These are phyloP conservation scores for Vanrija sp. DNA, from an alignment of 1,284 basidiomycete species.

Conservation along the genomic window DNA sequence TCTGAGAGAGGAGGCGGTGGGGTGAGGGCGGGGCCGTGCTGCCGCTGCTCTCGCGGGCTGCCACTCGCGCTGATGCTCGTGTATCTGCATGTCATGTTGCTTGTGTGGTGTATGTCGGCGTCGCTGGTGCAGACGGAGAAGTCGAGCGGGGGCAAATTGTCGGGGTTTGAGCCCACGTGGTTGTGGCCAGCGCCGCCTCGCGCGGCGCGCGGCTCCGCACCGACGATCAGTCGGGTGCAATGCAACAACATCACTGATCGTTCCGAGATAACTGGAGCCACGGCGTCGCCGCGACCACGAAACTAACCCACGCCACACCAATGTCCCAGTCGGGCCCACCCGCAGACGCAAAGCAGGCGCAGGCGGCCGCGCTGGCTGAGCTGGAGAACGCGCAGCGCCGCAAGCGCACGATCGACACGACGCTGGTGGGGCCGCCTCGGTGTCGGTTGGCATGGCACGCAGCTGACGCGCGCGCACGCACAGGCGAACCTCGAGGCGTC, in stretches of 20 bases:
- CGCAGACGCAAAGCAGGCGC: slow-evolving; percentile 47
- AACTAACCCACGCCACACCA: not conserved
- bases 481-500: slow-evolving; percentile 51
- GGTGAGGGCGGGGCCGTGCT: too few species aligned
- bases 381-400: slow-evolving; percentile 39
- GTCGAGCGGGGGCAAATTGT: too few species aligned
- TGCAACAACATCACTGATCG: not conserved
- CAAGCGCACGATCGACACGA: slow-evolving; percentile 41
- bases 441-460: not conserved
- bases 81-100: too few species aligned
- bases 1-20: too few species aligned
- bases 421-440: slow-evolving; percentile 25
- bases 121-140: too few species aligned
- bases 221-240: not conserved
- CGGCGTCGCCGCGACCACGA: not conserved
- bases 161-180: not conserved
- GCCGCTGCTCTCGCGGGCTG: too few species aligned
- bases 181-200: not conserved
- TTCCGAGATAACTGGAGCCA: not conserved
- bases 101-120: too few species aligned
- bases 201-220: too few species aligned
- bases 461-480: slow-evolving; percentile 1
- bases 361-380: slow-evolving; percentile 38
- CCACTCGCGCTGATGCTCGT: too few species aligned
- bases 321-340: slow-evolving; percentile 44